Evolutionary conservation across 441 rosid species (phyloP).

Genomic region (Capsella rubella): DNA sequence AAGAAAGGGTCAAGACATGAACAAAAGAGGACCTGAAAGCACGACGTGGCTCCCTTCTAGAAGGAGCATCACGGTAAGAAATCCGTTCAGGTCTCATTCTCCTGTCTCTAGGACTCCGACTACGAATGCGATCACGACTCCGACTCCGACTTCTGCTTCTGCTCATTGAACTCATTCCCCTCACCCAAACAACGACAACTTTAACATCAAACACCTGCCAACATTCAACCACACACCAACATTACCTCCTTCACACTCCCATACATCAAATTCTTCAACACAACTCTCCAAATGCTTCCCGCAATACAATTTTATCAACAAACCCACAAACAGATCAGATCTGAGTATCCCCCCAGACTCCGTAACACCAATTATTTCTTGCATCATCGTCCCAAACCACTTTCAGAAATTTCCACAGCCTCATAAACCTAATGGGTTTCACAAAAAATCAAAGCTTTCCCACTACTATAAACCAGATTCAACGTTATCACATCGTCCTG

Average conservation of each 20-base stretch:
- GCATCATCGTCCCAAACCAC: constrained; percentile 24
- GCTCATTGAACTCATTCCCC: constrained; percentile 76
- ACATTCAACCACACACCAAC: constrained; percentile 45
- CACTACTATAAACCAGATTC: background rate
- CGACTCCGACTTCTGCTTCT: constrained; percentile 47
- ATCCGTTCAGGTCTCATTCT: constrained; percentile 80
- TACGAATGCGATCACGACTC: constrained; percentile 55
- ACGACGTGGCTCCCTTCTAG: constrained; percentile 70
- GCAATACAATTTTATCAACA: background rate
- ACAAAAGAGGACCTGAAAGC: constrained; percentile 66
- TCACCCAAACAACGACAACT: constrained; percentile 5
- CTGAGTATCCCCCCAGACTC: constrained; percentile 19
- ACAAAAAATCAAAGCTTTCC: background rate
- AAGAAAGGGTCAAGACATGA: constrained; percentile 1
- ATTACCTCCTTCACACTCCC: constrained; percentile 40
- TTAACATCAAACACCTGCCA: constrained; percentile 37
- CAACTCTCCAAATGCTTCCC: constrained; percentile 17
- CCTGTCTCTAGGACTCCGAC: constrained; percentile 88
- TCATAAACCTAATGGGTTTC: constrained; percentile 14
- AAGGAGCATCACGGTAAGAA: constrained; percentile 90
- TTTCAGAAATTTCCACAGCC: background rate
- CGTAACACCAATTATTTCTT: constrained; percentile 14
- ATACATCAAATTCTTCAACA: constrained; percentile 31
- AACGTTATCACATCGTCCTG: background rate
- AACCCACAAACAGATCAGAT: constrained; percentile 28